Evolutionary conservation across 108 stramenopile genomes (phyloP).

Genomic region (Nitzschia putrida): DNA sequence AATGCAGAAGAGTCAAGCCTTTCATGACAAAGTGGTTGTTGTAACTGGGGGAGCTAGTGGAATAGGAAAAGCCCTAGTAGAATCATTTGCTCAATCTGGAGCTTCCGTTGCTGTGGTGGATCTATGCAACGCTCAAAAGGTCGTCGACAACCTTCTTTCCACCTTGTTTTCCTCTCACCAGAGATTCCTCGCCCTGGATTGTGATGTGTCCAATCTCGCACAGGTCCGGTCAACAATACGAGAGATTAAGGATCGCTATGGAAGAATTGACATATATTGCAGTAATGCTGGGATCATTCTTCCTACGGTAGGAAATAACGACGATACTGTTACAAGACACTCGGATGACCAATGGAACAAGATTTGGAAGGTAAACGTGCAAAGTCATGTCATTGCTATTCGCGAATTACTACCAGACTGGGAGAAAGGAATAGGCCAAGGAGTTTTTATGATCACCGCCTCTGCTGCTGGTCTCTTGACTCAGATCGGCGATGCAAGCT

Average conservation of each 20-base stretch:
- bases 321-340: constrained; percentile 13
- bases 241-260: background rate
- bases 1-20: background rate
- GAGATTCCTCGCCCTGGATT: constrained; percentile 1
- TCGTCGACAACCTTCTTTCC: background rate
- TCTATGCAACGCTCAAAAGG: background rate
- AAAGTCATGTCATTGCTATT: constrained; percentile 30
- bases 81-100: constrained; percentile 32
- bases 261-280: constrained; percentile 32
- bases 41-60: constrained; percentile 46
- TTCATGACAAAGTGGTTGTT: constrained; percentile 39
- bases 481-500: constrained; percentile 38
- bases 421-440: constrained; percentile 14
- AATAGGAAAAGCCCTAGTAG: constrained; percentile 37
- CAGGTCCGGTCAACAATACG: constrained; percentile 22
- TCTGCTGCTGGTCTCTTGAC: constrained; percentile 40
- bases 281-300: constrained; percentile 35
- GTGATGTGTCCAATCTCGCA: constrained; percentile 21
- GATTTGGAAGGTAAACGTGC: constrained; percentile 21
- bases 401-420: constrained; percentile 24
- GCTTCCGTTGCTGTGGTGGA: constrained; percentile 23
- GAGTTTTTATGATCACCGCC: constrained; percentile 27
- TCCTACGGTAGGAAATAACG: background rate
- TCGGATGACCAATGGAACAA: constrained; percentile 30
- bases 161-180: too few relatives aligned